phyloP scores from a whole-genome alignment of 306 rosid species.

The Vachellia pachyceras region DNA sequence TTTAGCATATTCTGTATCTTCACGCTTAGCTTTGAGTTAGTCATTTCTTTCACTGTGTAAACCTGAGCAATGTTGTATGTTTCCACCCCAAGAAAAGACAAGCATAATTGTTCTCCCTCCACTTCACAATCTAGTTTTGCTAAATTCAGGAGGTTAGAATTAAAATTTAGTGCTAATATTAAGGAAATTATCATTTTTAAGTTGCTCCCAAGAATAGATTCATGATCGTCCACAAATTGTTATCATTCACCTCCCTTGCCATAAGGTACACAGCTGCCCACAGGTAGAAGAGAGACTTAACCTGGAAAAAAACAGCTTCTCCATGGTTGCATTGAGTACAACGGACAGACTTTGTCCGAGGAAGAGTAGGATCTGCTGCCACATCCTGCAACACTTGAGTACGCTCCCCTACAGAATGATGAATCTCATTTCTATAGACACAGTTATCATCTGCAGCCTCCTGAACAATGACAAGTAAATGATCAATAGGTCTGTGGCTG shows the following conservation, averaged over 20 bases:
- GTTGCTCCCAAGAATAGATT: conserved; percentile 4
- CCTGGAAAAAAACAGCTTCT: conserved; percentile 99
- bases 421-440: conserved; percentile 91
- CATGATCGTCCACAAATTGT: background rate
- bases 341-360: conserved; percentile 94
- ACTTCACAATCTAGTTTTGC: conserved; percentile 23
- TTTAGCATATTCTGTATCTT: background rate
- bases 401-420: conserved; percentile 90
- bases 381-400: conserved; percentile 92
- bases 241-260: conserved; percentile 10
- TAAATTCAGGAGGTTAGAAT: background rate
- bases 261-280: background rate
- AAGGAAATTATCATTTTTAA: background rate
- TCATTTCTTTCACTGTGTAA: too few relatives aligned
- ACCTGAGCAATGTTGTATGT: background rate
- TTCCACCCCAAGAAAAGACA: background rate
- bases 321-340: conserved; percentile 93
- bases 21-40: too few relatives aligned
- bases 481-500: conserved; percentile 25
- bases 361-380: conserved; percentile 98
- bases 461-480: conserved; percentile 51
- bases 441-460: conserved; percentile 91
- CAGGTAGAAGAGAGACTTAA: conserved; percentile 30
- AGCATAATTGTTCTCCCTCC: background rate
- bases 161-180: background rate